Conservation (phyloP, 768 basidiomycete genomes). For the Clathrus columnatus region DNA sequence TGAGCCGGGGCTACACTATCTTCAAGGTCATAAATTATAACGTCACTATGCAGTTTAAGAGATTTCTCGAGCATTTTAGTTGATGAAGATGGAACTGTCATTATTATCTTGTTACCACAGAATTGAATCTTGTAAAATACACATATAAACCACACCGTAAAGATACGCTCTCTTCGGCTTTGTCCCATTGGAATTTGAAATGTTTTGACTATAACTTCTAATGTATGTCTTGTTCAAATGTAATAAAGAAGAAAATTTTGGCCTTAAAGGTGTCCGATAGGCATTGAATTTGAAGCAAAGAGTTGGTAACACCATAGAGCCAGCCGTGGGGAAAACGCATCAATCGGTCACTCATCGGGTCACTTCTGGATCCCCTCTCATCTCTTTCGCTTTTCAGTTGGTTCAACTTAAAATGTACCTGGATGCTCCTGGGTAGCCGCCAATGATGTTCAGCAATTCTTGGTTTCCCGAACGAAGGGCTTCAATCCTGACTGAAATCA, state of each 20-base stretch:
- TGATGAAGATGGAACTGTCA: slow-evolving; percentile 66
- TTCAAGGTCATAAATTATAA: slow-evolving; percentile 82
- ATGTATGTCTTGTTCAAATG: background rate
- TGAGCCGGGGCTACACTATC: slow-evolving; percentile 66
- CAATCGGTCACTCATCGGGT: too few relatives aligned
- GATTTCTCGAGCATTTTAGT: slow-evolving; percentile 79
- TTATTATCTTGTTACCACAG: background rate
- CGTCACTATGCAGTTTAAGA: slow-evolving; percentile 51
- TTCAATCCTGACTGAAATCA: too few relatives aligned
- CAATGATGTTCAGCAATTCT: too few relatives aligned
- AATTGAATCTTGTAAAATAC: background rate
- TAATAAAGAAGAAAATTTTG: background rate
- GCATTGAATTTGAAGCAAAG: background rate
- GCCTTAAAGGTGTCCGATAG: background rate
- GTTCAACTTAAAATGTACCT: too few relatives aligned
- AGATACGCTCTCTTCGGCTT: slow-evolving; percentile 4
- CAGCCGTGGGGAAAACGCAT: background rate
- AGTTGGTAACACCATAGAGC: background rate
- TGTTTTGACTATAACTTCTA: background rate
- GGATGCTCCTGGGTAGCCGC: too few relatives aligned
- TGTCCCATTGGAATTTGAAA: background rate
- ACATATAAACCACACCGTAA: slow-evolving; percentile 1
- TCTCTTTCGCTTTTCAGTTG: too few relatives aligned
- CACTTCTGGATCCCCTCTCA: too few relatives aligned
- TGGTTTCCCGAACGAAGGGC: too few relatives aligned